A percentile compares a stretch with the other conserved stretches of the same genome.
These are phyloP conservation scores for Ehretia macrophylla DNA, from an alignment of 257 asterid species.

Conservation along the genomic window DNA sequence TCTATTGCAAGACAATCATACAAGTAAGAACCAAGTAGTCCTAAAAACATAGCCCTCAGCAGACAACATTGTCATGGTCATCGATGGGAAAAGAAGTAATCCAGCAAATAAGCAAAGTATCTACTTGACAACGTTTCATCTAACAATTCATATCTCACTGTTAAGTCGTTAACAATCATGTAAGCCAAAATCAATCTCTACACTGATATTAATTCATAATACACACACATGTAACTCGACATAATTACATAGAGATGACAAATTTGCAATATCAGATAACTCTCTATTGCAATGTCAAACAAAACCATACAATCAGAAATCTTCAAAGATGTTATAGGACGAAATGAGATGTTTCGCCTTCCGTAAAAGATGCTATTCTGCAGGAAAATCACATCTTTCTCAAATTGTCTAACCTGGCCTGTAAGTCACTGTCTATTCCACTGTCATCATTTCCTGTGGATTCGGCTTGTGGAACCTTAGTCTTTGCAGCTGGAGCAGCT, in stretches of 20 bases:
- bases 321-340: neutral
- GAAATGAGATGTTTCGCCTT: neutral
- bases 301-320: neutral
- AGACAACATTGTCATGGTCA: too few species aligned
- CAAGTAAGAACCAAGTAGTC: too few species aligned
- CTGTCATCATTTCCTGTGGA: conserved; percentile 61
- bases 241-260: neutral
- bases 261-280: neutral
- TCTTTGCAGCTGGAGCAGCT: conserved; percentile 62
- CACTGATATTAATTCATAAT: neutral
- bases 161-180: too few species aligned
- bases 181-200: neutral
- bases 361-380: neutral
- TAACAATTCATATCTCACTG: too few species aligned
- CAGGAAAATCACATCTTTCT: conserved; percentile 3
- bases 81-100: too few species aligned
- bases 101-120: too few species aligned
- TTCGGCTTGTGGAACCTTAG: conserved; percentile 77
- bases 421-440: conserved; percentile 80
- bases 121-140: too few species aligned
- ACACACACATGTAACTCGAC: neutral
- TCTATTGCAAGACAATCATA: too few species aligned
- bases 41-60: too few species aligned
- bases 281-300: neutral
- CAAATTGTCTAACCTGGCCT: conserved; percentile 68